These are phyloP conservation scores for Phytophthora boehmeriae DNA, from an alignment of 352 stramenopile species.

Conservation along the genomic window DNA sequence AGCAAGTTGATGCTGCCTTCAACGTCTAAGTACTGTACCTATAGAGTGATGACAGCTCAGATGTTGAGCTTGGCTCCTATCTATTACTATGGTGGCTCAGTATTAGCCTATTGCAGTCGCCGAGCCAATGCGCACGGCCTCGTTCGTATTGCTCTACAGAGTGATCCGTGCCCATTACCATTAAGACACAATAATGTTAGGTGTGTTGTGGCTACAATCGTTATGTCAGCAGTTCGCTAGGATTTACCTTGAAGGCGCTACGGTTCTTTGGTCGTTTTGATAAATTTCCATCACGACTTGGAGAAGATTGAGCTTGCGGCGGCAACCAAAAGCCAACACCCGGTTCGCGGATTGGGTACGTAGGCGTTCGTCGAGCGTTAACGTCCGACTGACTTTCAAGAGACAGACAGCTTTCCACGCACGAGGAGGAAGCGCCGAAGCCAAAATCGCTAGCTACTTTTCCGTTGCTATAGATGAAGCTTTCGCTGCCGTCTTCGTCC, in stretches of 20 bases:
- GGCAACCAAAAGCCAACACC: slow-evolving; percentile 25
- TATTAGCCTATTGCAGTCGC: no score
- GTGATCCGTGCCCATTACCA: no score
- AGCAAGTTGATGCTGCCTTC: no score
- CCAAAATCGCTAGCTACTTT: slow-evolving; percentile 15
- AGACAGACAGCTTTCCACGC: slow-evolving; percentile 22
- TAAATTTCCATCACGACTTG: no score
- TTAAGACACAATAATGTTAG: no score
- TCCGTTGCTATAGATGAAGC: slow-evolving; percentile 17
- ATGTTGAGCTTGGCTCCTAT: slow-evolving; percentile 7
- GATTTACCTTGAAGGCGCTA: slow-evolving; percentile 25
- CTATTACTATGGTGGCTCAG: no score
- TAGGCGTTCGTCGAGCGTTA: slow-evolving; percentile 3
- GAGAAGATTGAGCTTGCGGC: slow-evolving; percentile 6
- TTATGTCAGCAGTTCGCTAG: neutral
- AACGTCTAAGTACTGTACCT: no score
- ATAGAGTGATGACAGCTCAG: no score
- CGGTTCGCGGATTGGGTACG: slow-evolving; percentile 9
- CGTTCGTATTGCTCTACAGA: neutral
- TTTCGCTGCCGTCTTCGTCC: slow-evolving; percentile 34
- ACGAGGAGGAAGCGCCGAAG: slow-evolving; percentile 13
- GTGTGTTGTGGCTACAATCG: neutral
- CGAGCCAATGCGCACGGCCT: neutral
- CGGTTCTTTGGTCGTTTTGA: slow-evolving; percentile 13
- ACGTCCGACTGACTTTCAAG: slow-evolving; percentile 8